A percentile compares a stretch with the other conserved stretches of the same genome.
phyloP scores from a whole-genome alignment of 1,139 yeast species.

The Yamadazyma trypodendri region DNA sequence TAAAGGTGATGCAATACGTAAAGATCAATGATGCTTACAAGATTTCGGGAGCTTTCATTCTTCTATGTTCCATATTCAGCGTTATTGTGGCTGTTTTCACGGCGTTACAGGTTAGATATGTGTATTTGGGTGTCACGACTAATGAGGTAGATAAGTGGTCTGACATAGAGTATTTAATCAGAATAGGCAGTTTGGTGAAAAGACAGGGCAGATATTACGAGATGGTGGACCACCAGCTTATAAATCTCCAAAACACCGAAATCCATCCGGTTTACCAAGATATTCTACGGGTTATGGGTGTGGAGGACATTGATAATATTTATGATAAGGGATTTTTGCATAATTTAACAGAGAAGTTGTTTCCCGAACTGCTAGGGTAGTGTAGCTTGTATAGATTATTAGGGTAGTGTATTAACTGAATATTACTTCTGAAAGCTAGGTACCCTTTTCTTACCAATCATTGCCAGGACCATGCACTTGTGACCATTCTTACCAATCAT shows the following conservation, averaged over 20 bases:
- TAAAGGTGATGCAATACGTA: constrained; percentile 30
- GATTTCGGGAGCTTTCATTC: constrained; percentile 49
- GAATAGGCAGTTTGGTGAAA: constrained; percentile 30
- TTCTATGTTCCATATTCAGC: constrained; percentile 54
- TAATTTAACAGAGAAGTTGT: constrained; percentile 30
- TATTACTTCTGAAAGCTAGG: too few relatives aligned
- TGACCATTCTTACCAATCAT: too few relatives aligned
- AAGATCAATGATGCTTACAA: constrained; percentile 29
- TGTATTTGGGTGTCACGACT: constrained; percentile 85
- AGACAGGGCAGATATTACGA: constrained; percentile 18
- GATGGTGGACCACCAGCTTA: constrained; percentile 15
- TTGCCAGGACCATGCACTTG: too few relatives aligned
- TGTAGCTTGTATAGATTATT: constrained; percentile 17
- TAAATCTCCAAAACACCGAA: constrained; percentile 14
- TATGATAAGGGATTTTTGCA: constrained; percentile 65
- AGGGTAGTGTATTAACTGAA: too few relatives aligned
- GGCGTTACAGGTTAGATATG: constrained; percentile 57
- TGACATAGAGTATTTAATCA: constrained; percentile 60
- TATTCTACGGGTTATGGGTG: constrained; percentile 5
- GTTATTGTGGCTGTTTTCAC: constrained; percentile 58
- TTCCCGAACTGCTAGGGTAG: constrained; percentile 1
- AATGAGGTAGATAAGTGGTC: constrained; percentile 88
- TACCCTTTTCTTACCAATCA: too few relatives aligned
- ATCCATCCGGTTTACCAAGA: constrained; percentile 8
- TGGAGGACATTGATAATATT: constrained; percentile 52